Evolutionary conservation across 1,139 yeast species (phyloP).

Genomic region (Saccharomyces hybrid): DNA sequence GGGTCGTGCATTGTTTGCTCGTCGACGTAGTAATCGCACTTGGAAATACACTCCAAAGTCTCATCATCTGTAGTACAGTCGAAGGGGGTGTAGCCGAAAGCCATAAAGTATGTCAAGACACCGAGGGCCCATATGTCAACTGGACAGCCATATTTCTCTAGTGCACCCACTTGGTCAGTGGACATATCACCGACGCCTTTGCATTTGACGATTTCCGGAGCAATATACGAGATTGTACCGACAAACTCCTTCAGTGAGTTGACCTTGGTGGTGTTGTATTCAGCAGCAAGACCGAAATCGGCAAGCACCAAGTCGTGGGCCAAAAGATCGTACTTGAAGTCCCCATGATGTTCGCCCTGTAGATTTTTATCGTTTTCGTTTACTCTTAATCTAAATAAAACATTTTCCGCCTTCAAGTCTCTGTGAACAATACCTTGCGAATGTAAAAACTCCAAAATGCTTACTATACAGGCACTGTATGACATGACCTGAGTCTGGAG

Average conservation of each 20-base stretch:
- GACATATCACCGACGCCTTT: constrained; percentile 33
- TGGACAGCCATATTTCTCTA: constrained; percentile 40
- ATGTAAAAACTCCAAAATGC: constrained; percentile 66
- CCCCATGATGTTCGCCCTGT: neutral
- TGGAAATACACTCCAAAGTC: constrained; percentile 53
- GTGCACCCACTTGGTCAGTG: constrained; percentile 10
- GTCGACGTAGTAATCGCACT: constrained; percentile 51
- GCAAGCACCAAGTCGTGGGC: constrained; percentile 53
- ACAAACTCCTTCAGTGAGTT: constrained; percentile 38
- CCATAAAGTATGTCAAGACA: constrained; percentile 61
- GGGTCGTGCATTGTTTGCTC: constrained; percentile 20
- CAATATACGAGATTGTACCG: constrained; percentile 72
- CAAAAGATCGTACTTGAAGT: constrained; percentile 19
- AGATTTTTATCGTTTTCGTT: constrained; percentile 15
- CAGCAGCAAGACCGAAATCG: constrained; percentile 53
- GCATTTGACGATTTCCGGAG: constrained; percentile 55
- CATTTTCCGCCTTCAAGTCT: constrained; percentile 84
- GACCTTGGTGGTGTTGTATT: constrained; percentile 9
- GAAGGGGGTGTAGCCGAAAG: constrained; percentile 73
- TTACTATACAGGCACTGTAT: constrained; percentile 38
- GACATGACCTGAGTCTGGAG: constrained; percentile 42
- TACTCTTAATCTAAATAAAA: constrained; percentile 40
- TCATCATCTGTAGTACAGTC: constrained; percentile 69
- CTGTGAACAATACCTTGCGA: constrained; percentile 71
- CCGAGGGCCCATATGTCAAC: constrained; percentile 79